A percentile compares a stretch with the other conserved stretches of the same genome.
Evolutionary conservation across 2,329 filamentous ascomycete species (phyloP).

Genomic region (Fusarium penzigii): DNA sequence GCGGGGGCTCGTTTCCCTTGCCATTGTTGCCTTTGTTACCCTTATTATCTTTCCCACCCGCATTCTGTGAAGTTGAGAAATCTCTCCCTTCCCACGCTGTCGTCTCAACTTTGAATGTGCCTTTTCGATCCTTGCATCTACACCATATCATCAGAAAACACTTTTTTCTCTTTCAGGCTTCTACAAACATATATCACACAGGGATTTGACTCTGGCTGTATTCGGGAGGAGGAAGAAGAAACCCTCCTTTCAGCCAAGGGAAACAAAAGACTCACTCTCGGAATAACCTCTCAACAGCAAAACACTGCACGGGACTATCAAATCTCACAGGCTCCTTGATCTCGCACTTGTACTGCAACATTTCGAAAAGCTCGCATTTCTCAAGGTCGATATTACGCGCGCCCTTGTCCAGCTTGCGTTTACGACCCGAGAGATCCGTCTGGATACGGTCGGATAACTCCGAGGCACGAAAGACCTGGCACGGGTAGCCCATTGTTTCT

Average conservation of each 20-base stretch:
- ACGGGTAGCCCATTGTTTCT: constrained; percentile 57
- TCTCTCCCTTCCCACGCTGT: constrained; percentile 59
- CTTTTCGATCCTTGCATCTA: constrained; percentile 61
- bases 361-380: constrained; percentile 56
- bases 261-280: constrained; percentile 49
- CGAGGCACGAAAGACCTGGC: constrained; percentile 53
- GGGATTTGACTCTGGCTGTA: too few species aligned
- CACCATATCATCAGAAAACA: constrained; percentile 4
- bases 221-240: background rate
- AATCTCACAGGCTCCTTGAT: constrained; percentile 49
- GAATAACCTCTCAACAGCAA: constrained; percentile 60
- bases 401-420: constrained; percentile 50
- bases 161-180: background rate
- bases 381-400: constrained; percentile 49
- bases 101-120: constrained; percentile 62
- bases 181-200: too few species aligned
- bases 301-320: constrained; percentile 54
- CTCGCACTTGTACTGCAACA: constrained; percentile 63
- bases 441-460: constrained; percentile 54
- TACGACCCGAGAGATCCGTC: constrained; percentile 47
- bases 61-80: constrained; percentile 6
- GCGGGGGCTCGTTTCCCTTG: constrained; percentile 18
- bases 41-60: constrained; percentile 9
- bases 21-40: constrained; percentile 9
- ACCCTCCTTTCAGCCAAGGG: background rate